Base-by-base conservation (phyloP, 768 basidiomycete species). In the Suillus decipiens region DNA sequence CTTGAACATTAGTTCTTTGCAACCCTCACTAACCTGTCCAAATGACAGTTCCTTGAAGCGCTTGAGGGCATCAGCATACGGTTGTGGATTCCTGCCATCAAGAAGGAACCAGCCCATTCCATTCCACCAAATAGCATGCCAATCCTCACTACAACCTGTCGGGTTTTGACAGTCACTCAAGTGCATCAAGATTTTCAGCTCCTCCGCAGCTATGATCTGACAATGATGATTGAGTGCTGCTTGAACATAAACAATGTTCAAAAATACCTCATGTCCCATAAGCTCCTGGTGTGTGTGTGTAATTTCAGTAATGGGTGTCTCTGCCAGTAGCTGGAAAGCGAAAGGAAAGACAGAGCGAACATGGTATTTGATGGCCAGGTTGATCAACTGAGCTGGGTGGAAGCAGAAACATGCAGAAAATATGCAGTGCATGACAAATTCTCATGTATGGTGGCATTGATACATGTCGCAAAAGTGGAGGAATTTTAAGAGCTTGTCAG, bases 91-190 rank as follows among this genome's bases (percentile, higher is more conserved):
- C 42, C 19, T 43, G n/a, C 9, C 42, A 43, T 43, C 9, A 3
- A 43, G 42, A 10, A 43, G 42, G n/a, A 43, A 24, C 14, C 3
- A 12, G 45, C 45, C 45, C 45, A 47, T 47, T 1, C 64, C 67
- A 24, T 68, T 69, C 67, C 64, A 68, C 67, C 68, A 68, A 0
- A 58, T 31, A 14, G 17, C 33, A 1, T 53, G 58, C 68, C 68
- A 68, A 41, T 69, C 68, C 36, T 58, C n/a, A 4, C 2, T 41
- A 4, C 56, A 58, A 24, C n/a, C 56, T 0, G 19, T 36, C 4
- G 33, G 61, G 14, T 64, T 28, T 8, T 42, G n/a, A 41, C 67
- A 68, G 1, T 61, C 60, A 2, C 34, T 41, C 1, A 50, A 36
- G 34, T 68, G 61, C 4, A 33, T 1, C 1, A 51, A 2, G 10